Base-by-base conservation (phyloP, 1,284 basidiomycete species). In the Cronartium ribicola region DNA sequence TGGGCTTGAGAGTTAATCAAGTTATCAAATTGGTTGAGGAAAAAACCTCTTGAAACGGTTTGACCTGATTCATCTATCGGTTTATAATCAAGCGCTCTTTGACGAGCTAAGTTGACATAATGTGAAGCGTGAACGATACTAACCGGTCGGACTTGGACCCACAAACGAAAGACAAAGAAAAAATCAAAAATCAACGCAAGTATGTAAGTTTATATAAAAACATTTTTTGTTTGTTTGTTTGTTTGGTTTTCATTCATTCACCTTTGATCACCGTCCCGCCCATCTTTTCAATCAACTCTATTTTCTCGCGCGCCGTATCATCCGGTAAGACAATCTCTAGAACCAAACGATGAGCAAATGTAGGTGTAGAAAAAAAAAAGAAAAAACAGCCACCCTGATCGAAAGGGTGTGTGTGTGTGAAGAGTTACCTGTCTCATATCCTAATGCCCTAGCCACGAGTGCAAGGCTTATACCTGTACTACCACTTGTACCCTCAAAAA, bases 401-500 rank as follows among this genome's bases (percentile, higher is more conserved):
- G 75, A 48, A 22, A 10, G 36, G 14, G 5, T 13, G 20, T 39
- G 36, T 29, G 91, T 91, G 44, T 90, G 90, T 80, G 80, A 85
- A 66, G 78, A 90, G 91, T 55, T 7, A 80, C 82, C 75, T 78
- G 79, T 78, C 39, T 78, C 77, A 71, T 80, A 80, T 0, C 80
- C 83, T 67, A 91, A 89, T 8, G 95, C 94, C 76, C 87, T 86
- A 4, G 93, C 90, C 60, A 96, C 89, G 1, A 91, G 96, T 0
- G 96, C 94, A 63, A 98, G 89, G 0, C 93, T 96, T 70, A 98
- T 98, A 0, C 95, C 96, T 0, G 96, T 98, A 2, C 92, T 95
- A 0, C 96, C 95, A 1, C 96, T 92, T 0, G 95, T 98, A 0
- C 96, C 96, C 82, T 99, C 96, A 76, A 98, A 98, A 63, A 99